Evolutionary conservation across 75 land plant species (phyloP).

Genomic region (Gnetum montanum): DNA sequence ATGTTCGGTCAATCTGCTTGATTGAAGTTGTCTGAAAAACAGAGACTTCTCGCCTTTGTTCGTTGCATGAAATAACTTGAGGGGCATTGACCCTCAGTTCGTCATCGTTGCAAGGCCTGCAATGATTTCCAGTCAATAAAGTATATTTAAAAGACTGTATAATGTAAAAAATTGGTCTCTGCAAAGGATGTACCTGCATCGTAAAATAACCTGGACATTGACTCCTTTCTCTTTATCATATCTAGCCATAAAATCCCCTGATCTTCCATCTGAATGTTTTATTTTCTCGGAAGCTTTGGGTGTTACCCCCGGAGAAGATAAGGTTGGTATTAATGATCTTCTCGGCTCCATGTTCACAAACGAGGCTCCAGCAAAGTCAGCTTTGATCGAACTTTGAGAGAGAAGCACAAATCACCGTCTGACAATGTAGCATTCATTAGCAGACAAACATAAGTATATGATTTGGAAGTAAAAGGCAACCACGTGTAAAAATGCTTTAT

Average conservation of each 20-base stretch:
- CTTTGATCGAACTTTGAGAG: no score
- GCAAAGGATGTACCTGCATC: conserved; percentile 65
- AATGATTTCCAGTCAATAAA: background rate
- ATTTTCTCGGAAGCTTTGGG: conserved; percentile 42
- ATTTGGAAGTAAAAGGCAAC: no score
- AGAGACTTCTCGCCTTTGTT: conserved; percentile 72
- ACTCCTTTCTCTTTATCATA: conserved; percentile 73
- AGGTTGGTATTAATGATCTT: conserved; percentile 20
- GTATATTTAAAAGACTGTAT: background rate
- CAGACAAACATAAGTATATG: no score
- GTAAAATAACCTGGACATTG: conserved; percentile 80
- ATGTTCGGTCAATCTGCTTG: conserved; percentile 80
- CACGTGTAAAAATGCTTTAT: no score
- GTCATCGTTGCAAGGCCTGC: conserved; percentile 84
- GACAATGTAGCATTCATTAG: no score
- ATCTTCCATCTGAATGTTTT: conserved; percentile 24
- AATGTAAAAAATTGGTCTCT: background rate
- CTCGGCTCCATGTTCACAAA: conserved; percentile 15
- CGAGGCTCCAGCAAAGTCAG: no score
- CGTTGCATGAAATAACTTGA: conserved; percentile 69
- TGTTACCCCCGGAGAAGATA: conserved; percentile 46
- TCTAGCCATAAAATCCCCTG: conserved; percentile 22
- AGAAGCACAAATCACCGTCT: no score
- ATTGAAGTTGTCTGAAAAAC: conserved; percentile 56
- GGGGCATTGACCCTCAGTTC: conserved; percentile 57